Evolutionary conservation across 768 basidiomycete species (phyloP), one percentile per base, ranked within the genome.

Genomic region (Suillus spraguei): DNA sequence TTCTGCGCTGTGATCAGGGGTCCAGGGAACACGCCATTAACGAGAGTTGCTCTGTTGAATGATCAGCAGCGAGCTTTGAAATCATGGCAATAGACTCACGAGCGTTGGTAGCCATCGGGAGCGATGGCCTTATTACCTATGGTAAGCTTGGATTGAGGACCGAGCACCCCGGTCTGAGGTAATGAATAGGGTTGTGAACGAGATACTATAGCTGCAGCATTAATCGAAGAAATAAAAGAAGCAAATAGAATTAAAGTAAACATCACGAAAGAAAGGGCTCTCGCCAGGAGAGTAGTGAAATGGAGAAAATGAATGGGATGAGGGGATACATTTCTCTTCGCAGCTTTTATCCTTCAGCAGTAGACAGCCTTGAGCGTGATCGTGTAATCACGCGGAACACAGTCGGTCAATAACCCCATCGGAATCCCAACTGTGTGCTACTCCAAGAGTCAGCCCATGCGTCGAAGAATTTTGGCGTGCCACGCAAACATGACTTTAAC

Each of bases 31-130:
- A 60, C 72, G 10, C 82, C 81, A 16, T 69, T 78, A 16, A 80
- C 79, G n/a, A 84, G 71, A 8, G 81, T 78, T 11, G 82, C 63
- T 33, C 81, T 81, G 28, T 38, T 7, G 8, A 28, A 22, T 16
- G 5, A 49, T 65, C 20, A 62, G 28, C 6, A 24, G 33, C 22
- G n/a, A 46, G 16, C 52, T 13, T 32, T n/a, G 41, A 24, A 9
- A 13, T 39, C 24, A 8, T 64, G 5, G 10, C 16, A 3, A 17
- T 5, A 20, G 20, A 74, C 81, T 60, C 36, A 80, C 80, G 78
- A 74, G 72, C 66, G 67, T 28, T 59, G 62, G 62, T 79, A 84
- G n/a, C 83, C 83, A 71, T 85, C 84, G 6, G 85, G 84, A 22
- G 80, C 63, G 62, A 84, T 77, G 33, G 67, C 54, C 41, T 70